A percentile compares a stretch with the other conserved stretches of the same genome.
Conservation (phyloP, 371 early-diverging fungal species). For the Basidiobolus heterosporus region DNA sequence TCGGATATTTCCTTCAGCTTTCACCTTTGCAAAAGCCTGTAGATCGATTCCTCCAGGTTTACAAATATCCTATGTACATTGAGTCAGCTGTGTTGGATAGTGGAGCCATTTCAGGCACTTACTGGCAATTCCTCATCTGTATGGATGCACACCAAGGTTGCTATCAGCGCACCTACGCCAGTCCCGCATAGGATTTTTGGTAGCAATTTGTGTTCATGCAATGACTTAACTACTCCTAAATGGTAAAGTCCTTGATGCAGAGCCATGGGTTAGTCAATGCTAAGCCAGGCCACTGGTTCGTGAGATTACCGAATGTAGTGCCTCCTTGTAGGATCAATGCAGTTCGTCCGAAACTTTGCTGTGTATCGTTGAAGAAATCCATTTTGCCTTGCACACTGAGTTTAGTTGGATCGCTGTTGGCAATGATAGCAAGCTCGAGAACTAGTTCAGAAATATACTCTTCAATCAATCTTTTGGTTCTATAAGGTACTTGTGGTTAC, state of each 20-base stretch:
- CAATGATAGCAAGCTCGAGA: conserved; percentile 35
- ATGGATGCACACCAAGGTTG: conserved; percentile 49
- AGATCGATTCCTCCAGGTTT: conserved; percentile 42
- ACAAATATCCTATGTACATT: conserved; percentile 22
- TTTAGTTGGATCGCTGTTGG: conserved; percentile 16
- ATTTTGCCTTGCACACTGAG: conserved; percentile 33
- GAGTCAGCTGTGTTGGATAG: background rate
- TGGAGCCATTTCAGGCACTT: conserved; percentile 3
- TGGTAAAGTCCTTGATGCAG: conserved; percentile 35
- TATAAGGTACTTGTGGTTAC: conserved; percentile 5
- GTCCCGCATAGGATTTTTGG: conserved; percentile 59
- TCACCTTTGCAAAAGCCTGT: conserved; percentile 36
- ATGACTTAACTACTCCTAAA: conserved; percentile 53
- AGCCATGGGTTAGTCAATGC: background rate
- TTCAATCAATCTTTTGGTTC: conserved; percentile 51
- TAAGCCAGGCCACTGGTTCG: background rate
- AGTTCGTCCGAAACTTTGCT: conserved; percentile 48
- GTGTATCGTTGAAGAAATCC: conserved; percentile 48
- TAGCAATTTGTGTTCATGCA: conserved; percentile 39
- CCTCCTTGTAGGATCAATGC: conserved; percentile 57
- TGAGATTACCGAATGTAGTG: conserved; percentile 33
- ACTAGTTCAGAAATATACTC: conserved; percentile 50
- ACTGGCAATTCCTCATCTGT: conserved; percentile 51
- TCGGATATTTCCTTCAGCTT: conserved; percentile 26
- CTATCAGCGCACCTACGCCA: conserved; percentile 51